Base-by-base conservation (phyloP, 192 early-diverging fungal species). In the Backusella circina region DNA sequence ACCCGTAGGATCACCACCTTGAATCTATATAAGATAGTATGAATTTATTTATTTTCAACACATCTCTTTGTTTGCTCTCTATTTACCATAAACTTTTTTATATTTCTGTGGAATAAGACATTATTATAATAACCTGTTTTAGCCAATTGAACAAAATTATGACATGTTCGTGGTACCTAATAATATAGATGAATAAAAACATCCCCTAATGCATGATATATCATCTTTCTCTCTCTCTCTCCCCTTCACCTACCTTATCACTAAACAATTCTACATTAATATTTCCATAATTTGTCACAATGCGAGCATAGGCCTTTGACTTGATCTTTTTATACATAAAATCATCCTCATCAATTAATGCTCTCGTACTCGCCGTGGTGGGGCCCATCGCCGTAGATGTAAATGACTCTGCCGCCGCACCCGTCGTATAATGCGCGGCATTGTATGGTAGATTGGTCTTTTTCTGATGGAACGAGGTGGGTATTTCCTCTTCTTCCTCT, bases 1-100 rank as follows among this genome's bases (percentile, higher is more conserved):
- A 12, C 92, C 95, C 5, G 97, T 97, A 16, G 97, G 97, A 81
- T 99, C 97, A 41, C 96, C 95, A 38, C 96, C 97, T 85, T 99
- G 98, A 38, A 99, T 88, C 80, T 82, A 75, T 50, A 18, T 9
- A 38, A 69, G 18, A n/a, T 37, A 16, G 18, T 12, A 47, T 35
- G 37, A 73, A 44, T 18, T 67, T 51, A 6, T n/a, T 50, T 72
- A 1, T 31, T 44, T 68, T 75, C 10, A 66, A 41, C 32, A 33
- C 30, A 61, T 23, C n/a, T 64, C 13, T 28, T 16, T 12, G 9
- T 13, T 21, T 65, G 26, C 9, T 31, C 21, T 37, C 9, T 2
- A 21, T 32, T 75, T 82, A 85, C 84, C 96, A 99, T 97, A 85
- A 99, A 99, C 82, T 99, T 91, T 47, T 89, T 90, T 37, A 95